Percentiles rank a stretch among this genome's conserved stretches.
Conservation (phyloP, 345 rosid species). For the Alliaria petiolata region DNA sequence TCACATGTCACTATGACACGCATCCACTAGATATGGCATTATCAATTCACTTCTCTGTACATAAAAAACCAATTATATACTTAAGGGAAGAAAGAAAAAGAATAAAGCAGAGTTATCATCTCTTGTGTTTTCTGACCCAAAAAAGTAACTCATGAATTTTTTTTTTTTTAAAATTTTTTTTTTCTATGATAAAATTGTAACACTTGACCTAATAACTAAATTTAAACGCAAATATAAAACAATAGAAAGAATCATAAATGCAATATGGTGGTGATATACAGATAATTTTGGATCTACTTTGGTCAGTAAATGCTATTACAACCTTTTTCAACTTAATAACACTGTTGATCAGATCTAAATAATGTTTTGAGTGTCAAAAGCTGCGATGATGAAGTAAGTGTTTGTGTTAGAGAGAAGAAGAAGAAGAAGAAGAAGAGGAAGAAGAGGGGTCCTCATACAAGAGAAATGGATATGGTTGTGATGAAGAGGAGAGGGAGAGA, state of each 20-base stretch:
- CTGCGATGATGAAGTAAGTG: no score
- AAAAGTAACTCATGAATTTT: no score
- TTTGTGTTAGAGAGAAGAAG: background rate
- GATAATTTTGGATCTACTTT: background rate
- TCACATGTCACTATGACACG: conserved; percentile 22
- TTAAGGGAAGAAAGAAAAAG: no score
- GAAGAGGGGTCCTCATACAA: no score
- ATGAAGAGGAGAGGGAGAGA: background rate
- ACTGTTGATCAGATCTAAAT: background rate
- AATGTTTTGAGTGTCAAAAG: no score
- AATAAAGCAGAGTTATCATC: no score
- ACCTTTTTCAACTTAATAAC: background rate
- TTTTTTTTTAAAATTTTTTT: no score
- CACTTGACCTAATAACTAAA: background rate
- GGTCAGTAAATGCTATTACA: background rate
- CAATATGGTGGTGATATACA: no score
- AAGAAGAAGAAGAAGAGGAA: no score
- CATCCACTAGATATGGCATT: conserved; percentile 3
- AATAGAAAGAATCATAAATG: background rate
- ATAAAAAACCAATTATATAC: background rate
- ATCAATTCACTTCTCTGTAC: background rate
- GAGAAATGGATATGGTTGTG: conserved; percentile 5
- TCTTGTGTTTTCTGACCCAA: background rate
- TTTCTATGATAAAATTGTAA: no score
- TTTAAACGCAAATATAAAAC: background rate